Evolutionary conservation across 1,284 basidiomycete genomes (phyloP).

Genomic region (Stygiomarasmius scandens): DNA sequence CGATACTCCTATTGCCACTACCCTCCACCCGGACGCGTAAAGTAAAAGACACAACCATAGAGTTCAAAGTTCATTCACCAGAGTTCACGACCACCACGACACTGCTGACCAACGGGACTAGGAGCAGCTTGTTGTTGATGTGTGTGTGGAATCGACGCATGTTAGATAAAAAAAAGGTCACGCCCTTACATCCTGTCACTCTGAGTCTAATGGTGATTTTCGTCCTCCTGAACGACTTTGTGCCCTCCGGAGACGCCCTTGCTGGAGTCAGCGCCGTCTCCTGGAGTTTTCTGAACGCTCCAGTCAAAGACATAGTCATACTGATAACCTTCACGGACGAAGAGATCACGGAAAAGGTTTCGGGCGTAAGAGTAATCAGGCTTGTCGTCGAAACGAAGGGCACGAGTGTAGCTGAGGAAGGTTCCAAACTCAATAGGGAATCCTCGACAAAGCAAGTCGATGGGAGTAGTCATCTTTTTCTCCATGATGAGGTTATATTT

Average conservation of each 20-base stretch:
- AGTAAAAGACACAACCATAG: conserved; percentile 34
- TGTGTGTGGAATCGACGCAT: conserved; percentile 72
- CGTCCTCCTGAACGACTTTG: conserved; percentile 80
- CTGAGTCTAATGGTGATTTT: conserved; percentile 72
- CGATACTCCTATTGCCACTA: conserved; percentile 52
- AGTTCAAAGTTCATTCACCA: conserved; percentile 58
- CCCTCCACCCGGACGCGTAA: conserved; percentile 60
- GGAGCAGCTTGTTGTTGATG: conserved; percentile 70
- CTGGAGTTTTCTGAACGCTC: conserved; percentile 82
- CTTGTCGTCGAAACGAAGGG: conserved; percentile 97
- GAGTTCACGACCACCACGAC: conserved; percentile 70
- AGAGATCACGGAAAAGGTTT: conserved; percentile 97
- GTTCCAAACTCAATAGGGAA: conserved; percentile 98
- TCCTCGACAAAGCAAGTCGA: conserved; percentile 92
- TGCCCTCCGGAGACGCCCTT: conserved; percentile 63
- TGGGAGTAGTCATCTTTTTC: conserved; percentile 99
- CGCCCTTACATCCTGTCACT: conserved; percentile 76
- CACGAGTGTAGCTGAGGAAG: conserved; percentile 96
- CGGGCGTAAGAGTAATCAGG: conserved; percentile 97
- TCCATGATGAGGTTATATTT: conserved; percentile 99
- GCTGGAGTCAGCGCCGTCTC: conserved; percentile 66
- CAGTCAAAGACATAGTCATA: conserved; percentile 99
- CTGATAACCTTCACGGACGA: conserved; percentile 95
- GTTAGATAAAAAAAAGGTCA: conserved; percentile 13
- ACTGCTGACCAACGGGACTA: conserved; percentile 65